Conservation (phyloP, 345 rosid species). For the Arabidopsis suecica region DNA sequence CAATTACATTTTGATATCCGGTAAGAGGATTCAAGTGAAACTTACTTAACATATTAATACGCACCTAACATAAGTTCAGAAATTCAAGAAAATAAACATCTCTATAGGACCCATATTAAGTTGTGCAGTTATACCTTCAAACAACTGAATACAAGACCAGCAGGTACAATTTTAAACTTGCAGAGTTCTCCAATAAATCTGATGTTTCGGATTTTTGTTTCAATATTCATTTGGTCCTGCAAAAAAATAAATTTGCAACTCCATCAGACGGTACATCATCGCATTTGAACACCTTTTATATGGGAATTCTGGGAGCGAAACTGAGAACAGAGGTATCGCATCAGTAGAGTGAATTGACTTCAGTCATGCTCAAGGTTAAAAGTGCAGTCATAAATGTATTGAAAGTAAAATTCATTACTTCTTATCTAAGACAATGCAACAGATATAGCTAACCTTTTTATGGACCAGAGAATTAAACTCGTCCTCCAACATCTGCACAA, state of each 20-base stretch:
- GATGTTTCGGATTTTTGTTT: conserved; percentile 94
- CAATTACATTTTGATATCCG: conserved; percentile 17
- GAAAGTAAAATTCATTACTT: conserved; percentile 20
- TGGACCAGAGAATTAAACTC: conserved; percentile 93
- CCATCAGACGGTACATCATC: conserved; percentile 23
- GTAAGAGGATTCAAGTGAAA: conserved; percentile 14
- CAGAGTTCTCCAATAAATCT: conserved; percentile 99
- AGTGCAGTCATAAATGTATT: conserved; percentile 18
- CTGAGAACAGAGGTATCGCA: conserved; percentile 17
- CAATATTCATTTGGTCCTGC: conserved; percentile 99
- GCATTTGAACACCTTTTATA: conserved; percentile 15
- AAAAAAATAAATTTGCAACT: conserved; percentile 36
- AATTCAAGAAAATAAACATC: conserved; percentile 23
- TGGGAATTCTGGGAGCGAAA: conserved; percentile 9
- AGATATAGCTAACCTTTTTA: conserved; percentile 68
- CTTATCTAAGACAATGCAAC: conserved; percentile 4
- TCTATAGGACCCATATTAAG: conserved; percentile 28
- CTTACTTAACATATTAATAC: conserved; percentile 4
- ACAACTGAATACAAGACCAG: conserved; percentile 90
- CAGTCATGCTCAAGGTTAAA: conserved; percentile 19
- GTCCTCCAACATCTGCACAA: conserved; percentile 95
- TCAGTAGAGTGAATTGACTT: conserved; percentile 20
- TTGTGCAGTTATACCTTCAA: conserved; percentile 68
- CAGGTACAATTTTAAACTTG: conserved; percentile 86
- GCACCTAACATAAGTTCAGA: conserved; percentile 14